Evolutionary conservation across 2,329 filamentous ascomycete genomes (phyloP).

Genomic region (Capronia americana): DNA sequence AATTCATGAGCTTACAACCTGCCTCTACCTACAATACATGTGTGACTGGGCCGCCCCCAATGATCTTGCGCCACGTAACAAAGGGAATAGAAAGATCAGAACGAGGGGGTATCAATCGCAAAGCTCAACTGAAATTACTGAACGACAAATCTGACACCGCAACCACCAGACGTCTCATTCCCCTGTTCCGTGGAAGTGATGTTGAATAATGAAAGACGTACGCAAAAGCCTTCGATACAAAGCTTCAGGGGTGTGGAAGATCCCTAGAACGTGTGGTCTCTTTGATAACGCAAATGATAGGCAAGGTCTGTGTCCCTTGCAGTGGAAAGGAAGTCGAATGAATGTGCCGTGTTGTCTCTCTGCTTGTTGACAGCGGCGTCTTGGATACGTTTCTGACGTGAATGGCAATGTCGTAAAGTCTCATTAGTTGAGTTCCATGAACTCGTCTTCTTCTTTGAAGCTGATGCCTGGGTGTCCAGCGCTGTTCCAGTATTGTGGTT

Average conservation of each 20-base stretch:
- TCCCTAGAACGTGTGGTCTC: neutral
- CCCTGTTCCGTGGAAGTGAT: neutral
- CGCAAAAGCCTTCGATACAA: neutral
- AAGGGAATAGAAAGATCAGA: conserved; percentile 27
- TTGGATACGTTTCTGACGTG: neutral
- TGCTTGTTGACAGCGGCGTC: neutral
- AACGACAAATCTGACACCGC: conserved; percentile 11
- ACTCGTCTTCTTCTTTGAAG: conserved; percentile 96
- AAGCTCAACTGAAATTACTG: conserved; percentile 13
- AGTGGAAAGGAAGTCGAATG: neutral
- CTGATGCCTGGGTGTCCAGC: conserved; percentile 65
- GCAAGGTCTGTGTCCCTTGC: conserved; percentile 10
- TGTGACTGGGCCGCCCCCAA: neutral
- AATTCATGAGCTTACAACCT: neutral
- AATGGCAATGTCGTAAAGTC: neutral
- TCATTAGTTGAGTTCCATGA: conserved; percentile 65
- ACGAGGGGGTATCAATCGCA: conserved; percentile 35
- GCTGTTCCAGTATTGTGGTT: conserved; percentile 61
- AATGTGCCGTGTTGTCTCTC: neutral
- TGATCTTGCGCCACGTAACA: conserved; percentile 1
- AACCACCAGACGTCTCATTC: conserved; percentile 7
- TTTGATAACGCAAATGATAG: conserved; percentile 6
- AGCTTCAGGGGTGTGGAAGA: neutral
- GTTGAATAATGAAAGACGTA: conserved; percentile 9
- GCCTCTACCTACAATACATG: conserved; percentile 8